Base-by-base conservation (phyloP, 2,329 filamentous ascomycete genomes). In the Exophiala alcalophila region DNA sequence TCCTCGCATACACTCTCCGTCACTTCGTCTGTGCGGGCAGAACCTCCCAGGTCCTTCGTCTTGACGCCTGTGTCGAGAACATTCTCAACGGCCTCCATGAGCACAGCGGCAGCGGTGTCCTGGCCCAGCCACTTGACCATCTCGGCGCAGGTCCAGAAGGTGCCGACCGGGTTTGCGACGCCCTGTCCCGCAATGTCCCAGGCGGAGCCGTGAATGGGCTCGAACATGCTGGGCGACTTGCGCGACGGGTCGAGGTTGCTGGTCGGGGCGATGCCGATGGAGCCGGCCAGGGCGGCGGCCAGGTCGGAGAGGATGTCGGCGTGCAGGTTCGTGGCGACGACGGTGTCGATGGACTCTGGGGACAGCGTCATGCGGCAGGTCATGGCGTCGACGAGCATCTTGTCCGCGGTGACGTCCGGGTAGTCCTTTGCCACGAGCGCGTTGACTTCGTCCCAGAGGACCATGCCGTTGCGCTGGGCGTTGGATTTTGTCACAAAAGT, bases 171-270 rank as follows among this genome's bases (percentile, higher is more conserved):
- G 80, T 98, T 98, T 63, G 92, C 92, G 58, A 97, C 83, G 56
- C 80, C 85, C 81, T 96, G 88, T 69, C 91, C 91, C 55, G 89
- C 89, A 67, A 97, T 97, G 70, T 97, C 91, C 51, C 91, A 91
- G 47, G 91, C 91, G 54, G 89, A 95, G 61, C 91, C 80, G 49
- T 83, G 79, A 24, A 81, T 76, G 9, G 79, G 77, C 63, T 81
- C 78, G 47, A 81, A 82, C 65, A 82, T 74, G 44, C 73, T 78
- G 0, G 80, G 80, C 47, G 78, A 74, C 50, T 72, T 57, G 11
- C 76, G 66, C 2, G 74, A 79, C 1, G 82, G 81, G 52, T 86
- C 81, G 1, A 86, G 67, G 53, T 84, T 85, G 34, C 73, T 78
- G 0, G 81, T 84, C 3, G 83, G 81, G 3, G 83, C 83, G 44